Evolutionary conservation across 116 monocot species (phyloP), one percentile per base, ranked within the genome.

Genomic region (Dioscorea cayenensis): DNA sequence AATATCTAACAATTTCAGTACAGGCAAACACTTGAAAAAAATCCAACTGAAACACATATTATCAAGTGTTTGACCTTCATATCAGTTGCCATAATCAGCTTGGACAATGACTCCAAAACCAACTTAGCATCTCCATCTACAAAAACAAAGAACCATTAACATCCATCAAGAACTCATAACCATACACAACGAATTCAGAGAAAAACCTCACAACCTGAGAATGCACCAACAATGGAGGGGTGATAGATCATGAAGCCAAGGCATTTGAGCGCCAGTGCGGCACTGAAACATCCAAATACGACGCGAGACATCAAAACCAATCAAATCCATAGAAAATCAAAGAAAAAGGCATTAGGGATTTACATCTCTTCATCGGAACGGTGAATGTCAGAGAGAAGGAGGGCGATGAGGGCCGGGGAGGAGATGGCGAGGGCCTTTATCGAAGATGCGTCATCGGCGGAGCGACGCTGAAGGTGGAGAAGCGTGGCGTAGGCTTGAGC

Each of bases 181-280:
- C 0, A 64, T 66, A 7, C 49, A 66, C 48, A 37, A 61, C 21
- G 6, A 7, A 55, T 36, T 29, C 25, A 27, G 65, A 58, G 22
- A 17, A 63, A 29, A 72, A 43, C 9, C 27, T 43, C 36, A 85
- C 90, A 81, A 43, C 43, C 43, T 71, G 86, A 71, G 28, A 90
- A 71, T n/a, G 67, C 29, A 16, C 75, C 6, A 10, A 80, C 77
- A 6, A 84, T 58, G 3, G 76, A 63, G 9, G 84, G 90, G 63
- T 90, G 90, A 38, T 90, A 90, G 4, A 86, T 36, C 79, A 81
- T 82, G 81, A 90, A 90, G 12, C 87, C 90, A 5, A 90, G 76
- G 71, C 90, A 87, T 66, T 87, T 90, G 37, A 90, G 65, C 72
- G 87, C 84, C 32, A 70, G 64, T 1, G 81, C 77, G 11, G 90